phyloP scores from a whole-genome alignment of 129 eudicot genomes.

The Artemisia argyi region DNA sequence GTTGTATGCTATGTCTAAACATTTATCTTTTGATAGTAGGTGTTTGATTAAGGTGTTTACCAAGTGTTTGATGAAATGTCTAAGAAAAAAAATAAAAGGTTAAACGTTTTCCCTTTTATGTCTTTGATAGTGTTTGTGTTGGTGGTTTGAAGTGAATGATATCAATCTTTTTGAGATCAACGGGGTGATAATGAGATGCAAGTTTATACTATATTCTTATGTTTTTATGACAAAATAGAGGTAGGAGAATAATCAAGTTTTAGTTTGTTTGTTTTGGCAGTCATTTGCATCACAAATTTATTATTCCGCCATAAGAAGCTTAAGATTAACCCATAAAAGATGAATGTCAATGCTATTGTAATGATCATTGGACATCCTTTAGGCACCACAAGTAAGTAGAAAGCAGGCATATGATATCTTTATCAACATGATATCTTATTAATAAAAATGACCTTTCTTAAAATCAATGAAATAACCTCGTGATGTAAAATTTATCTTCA shows the following conservation, averaged over 20 bases:
- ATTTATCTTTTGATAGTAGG: too few relatives aligned
- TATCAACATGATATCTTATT: too few relatives aligned
- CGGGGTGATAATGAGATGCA: constrained; percentile 44
- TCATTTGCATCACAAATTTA: constrained; percentile 88
- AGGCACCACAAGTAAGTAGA: constrained; percentile 75
- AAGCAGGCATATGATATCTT: too few relatives aligned
- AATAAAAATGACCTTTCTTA: too few relatives aligned
- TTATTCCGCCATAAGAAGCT: constrained; percentile 85
- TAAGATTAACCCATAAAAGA: constrained; percentile 73
- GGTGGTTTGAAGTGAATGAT: constrained; percentile 48
- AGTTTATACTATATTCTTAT: background rate
- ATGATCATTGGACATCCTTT: constrained; percentile 96
- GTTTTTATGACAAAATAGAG: background rate
- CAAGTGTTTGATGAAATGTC: too few relatives aligned
- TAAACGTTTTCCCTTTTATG: too few relatives aligned
- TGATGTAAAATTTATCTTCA: too few relatives aligned
- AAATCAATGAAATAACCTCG: too few relatives aligned
- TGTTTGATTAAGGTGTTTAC: too few relatives aligned
- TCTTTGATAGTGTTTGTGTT: too few relatives aligned
- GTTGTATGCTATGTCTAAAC: too few relatives aligned
- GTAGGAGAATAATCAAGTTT: background rate
- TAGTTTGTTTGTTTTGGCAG: constrained; percentile 28
- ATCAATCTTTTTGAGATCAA: constrained; percentile 90
- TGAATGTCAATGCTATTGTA: constrained; percentile 93
- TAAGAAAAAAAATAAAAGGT: too few relatives aligned